Evolutionary conservation across 164 flowering plant genomes (phyloP).

Genomic region (Cinnamomum micranthum): DNA sequence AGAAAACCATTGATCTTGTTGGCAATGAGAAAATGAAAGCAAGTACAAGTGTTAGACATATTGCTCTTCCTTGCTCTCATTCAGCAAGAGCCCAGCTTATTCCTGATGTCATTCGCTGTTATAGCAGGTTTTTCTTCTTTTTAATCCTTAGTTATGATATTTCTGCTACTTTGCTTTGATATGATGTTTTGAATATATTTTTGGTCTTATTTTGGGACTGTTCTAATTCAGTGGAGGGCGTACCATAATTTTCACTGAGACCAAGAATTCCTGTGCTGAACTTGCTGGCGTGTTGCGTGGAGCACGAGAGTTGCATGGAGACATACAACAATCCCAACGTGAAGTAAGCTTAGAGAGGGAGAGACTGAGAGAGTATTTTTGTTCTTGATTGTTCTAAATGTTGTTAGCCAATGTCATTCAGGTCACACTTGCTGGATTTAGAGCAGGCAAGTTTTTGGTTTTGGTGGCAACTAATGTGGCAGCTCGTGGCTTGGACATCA

Average conservation of each 20-base stretch:
- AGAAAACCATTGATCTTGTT: conserved; percentile 86
- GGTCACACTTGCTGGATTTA: conserved; percentile 86
- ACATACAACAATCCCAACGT: conserved; percentile 82
- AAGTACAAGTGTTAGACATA: conserved; percentile 76
- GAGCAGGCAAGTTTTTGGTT: conserved; percentile 78
- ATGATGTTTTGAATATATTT: neutral
- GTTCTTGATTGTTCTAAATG: too few species aligned
- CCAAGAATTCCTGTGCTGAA: conserved; percentile 66
- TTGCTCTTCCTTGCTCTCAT: conserved; percentile 73
- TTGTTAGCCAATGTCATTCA: conserved; percentile 16
- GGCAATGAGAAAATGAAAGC: conserved; percentile 97
- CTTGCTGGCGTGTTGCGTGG: conserved; percentile 74
- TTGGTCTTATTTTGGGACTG: neutral
- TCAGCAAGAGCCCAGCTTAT: conserved; percentile 70
- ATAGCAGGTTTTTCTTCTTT: conserved; percentile 57
- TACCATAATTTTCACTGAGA: conserved; percentile 83
- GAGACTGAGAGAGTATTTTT: too few species aligned
- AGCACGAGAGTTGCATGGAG: conserved; percentile 89
- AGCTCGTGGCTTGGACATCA: conserved; percentile 91
- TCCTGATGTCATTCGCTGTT: conserved; percentile 85
- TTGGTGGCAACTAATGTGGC: conserved; percentile 98
- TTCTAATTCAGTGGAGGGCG: conserved; percentile 68
- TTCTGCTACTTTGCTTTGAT: neutral
- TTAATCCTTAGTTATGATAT: neutral
- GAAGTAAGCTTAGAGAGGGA: conserved; percentile 43